These are phyloP conservation scores for Avena atlantica DNA, from an alignment of 176 grass and related monocot species.

Conservation along the genomic window DNA sequence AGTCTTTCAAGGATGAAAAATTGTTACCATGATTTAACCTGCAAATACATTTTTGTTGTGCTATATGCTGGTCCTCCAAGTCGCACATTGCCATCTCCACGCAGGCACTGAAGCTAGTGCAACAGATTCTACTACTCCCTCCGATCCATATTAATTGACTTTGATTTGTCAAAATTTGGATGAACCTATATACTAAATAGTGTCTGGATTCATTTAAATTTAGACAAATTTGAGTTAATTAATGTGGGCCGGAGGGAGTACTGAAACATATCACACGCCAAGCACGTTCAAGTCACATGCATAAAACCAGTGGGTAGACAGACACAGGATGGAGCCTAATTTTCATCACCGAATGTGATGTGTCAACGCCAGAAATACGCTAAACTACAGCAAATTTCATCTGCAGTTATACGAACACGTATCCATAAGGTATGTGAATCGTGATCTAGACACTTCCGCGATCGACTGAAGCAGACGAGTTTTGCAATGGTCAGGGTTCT, in stretches of 20 bases:
- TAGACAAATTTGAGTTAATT: too few relatives aligned
- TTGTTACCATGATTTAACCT: not conserved
- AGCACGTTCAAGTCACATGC: not conserved
- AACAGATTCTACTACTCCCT: not conserved
- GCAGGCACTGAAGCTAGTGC: not conserved
- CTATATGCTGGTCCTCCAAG: not conserved
- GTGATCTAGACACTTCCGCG: constrained; percentile 21
- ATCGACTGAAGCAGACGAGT: constrained; percentile 10
- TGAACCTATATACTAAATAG: too few relatives aligned
- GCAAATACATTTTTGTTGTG: not conserved
- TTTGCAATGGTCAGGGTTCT: constrained; percentile 18
- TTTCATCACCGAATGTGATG: not conserved
- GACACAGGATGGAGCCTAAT: constrained; percentile 2
- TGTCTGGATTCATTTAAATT: too few relatives aligned
- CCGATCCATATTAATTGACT: too few relatives aligned
- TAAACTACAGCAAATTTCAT: not conserved
- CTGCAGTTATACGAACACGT: not conserved
- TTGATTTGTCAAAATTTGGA: too few relatives aligned
- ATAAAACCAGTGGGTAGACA: not conserved
- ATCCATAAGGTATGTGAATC: not conserved
- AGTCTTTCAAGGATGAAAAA: too few relatives aligned
- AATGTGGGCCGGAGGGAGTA: too few relatives aligned
- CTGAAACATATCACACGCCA: not conserved
- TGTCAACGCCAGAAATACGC: constrained; percentile 10
- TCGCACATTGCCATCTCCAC: not conserved